Conservation (phyloP, 768 basidiomycete species). For the Mycena floridula region DNA sequence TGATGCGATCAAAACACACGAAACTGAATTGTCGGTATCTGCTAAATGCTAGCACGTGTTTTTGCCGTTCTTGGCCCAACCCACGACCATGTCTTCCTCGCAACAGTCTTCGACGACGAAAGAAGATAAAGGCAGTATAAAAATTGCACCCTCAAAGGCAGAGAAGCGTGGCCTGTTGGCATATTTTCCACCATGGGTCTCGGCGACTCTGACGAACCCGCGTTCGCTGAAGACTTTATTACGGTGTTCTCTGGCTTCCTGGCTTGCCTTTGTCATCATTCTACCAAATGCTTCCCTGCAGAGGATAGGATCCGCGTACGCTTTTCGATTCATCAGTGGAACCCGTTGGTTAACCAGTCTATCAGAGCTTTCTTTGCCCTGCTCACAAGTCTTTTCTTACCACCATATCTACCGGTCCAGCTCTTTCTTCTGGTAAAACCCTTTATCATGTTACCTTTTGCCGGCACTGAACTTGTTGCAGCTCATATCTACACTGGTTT, state of each 20-base stretch:
- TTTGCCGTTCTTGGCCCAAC: no score
- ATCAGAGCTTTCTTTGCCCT: slow-evolving; percentile 41
- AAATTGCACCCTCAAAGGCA: no score
- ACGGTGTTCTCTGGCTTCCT: slow-evolving; percentile 35
- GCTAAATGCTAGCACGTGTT: no score
- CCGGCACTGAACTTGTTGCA: slow-evolving; percentile 7
- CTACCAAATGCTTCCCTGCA: slow-evolving; percentile 31
- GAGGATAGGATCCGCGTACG: slow-evolving; percentile 34
- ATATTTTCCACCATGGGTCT: slow-evolving; percentile 30
- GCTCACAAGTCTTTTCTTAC: slow-evolving; percentile 35
- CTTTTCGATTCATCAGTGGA: not conserved
- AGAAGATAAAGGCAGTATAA: no score
- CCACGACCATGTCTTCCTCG: no score
- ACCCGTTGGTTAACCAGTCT: not conserved
- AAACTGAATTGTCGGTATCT: no score
- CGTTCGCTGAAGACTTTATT: slow-evolving; percentile 30
- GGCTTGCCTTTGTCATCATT: slow-evolving; percentile 31
- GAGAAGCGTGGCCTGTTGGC: no score
- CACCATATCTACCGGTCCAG: slow-evolving; percentile 42
- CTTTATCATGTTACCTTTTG: not conserved
- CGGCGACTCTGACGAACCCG: slow-evolving; percentile 26
- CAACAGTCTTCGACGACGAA: no score
- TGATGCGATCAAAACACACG: no score
- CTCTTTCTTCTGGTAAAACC: slow-evolving; percentile 41
- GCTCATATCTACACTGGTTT: slow-evolving; percentile 35